phyloP scores from a whole-genome alignment of 345 rosid species.

The Trapa incisa region DNA sequence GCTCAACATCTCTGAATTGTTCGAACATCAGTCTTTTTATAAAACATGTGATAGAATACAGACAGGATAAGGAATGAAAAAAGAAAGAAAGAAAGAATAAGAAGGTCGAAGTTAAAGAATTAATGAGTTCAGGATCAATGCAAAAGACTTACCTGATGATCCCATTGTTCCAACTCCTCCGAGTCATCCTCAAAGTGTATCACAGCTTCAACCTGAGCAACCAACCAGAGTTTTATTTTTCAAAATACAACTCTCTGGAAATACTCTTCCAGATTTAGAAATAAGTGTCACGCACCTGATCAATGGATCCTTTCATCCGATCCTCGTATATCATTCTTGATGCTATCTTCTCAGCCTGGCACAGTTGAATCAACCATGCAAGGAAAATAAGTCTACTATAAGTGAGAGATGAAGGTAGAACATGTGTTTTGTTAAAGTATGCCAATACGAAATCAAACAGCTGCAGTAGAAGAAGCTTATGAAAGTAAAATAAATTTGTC shows the following conservation, averaged over 20 bases:
- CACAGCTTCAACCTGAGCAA: conserved; percentile 75
- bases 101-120: not conserved
- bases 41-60: too few relatives aligned
- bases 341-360: conserved; percentile 96
- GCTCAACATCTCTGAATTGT: not conserved
- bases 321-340: conserved; percentile 93
- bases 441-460: not conserved
- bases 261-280: not conserved
- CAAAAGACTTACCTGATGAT: conserved; percentile 58
- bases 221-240: not conserved
- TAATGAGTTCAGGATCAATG: not conserved
- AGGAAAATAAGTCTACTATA: not conserved
- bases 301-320: conserved; percentile 94
- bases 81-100: not conserved
- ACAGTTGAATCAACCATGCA: not conserved
- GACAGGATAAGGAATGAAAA: not conserved
- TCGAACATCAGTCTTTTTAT: not conserved
- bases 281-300: conserved; percentile 44
- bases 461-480: not conserved
- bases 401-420: not conserved
- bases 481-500: not conserved
- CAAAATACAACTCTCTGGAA: not conserved
- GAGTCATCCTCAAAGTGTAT: conserved; percentile 96
- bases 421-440: not conserved
- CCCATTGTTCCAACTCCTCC: conserved; percentile 94